These are phyloP conservation scores for Curvularia spicifera DNA, from an alignment of 2,329 filamentous ascomycete species.

Conservation along the genomic window DNA sequence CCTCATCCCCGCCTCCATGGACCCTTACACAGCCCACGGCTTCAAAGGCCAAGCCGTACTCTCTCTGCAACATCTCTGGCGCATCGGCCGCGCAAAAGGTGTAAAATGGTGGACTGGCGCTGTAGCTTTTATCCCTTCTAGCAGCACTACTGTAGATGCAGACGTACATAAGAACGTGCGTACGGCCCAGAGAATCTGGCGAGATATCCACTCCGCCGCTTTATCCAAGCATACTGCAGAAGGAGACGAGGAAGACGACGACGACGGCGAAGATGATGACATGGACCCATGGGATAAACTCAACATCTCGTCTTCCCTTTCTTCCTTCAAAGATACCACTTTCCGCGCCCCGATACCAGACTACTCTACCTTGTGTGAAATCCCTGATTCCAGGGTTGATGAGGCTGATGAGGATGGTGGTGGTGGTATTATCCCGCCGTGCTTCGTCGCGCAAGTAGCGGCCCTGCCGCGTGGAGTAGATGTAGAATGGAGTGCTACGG, in stretches of 20 bases:
- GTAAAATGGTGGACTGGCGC: slow-evolving; percentile 77
- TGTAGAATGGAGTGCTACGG: slow-evolving; percentile 84
- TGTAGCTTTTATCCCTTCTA: slow-evolving; percentile 59
- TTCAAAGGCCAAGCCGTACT: slow-evolving; percentile 69
- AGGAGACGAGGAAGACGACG: slow-evolving; percentile 53
- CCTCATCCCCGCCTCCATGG: slow-evolving; percentile 81
- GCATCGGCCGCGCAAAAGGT: slow-evolving; percentile 74
- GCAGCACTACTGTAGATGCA: background rate
- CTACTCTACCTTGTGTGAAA: background rate
- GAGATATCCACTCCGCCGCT: slow-evolving; percentile 24
- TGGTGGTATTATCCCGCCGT: slow-evolving; percentile 58
- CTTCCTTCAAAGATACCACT: slow-evolving; percentile 31
- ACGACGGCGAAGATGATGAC: slow-evolving; percentile 40
- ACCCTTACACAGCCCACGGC: slow-evolving; percentile 51
- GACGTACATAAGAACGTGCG: slow-evolving; percentile 33
- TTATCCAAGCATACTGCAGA: slow-evolving; percentile 1
- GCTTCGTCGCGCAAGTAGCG: slow-evolving; percentile 77
- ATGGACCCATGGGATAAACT: slow-evolving; percentile 71
- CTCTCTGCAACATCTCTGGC: slow-evolving; percentile 86
- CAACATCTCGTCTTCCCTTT: slow-evolving; percentile 56
- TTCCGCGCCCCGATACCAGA: slow-evolving; percentile 53
- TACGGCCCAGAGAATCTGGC: slow-evolving; percentile 56
- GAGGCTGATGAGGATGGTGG: too few relatives aligned
- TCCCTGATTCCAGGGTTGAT: too few relatives aligned
- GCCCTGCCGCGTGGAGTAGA: slow-evolving; percentile 74